phyloP scores from a whole-genome alignment of 2,329 filamentous ascomycete species.

The Exophiala alcalophila region DNA sequence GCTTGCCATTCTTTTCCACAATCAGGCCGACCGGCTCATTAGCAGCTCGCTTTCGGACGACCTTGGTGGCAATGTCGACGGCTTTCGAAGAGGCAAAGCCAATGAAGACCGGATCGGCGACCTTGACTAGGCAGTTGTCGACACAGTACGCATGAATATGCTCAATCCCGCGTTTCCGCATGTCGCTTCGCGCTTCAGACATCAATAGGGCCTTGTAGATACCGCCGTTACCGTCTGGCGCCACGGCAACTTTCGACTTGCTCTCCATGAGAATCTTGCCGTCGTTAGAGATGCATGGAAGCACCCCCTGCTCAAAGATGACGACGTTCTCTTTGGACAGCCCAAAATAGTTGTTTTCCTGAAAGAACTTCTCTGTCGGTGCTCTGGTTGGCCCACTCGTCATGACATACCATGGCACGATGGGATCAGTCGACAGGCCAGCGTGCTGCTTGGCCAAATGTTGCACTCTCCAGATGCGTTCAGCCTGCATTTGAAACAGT shows the following conservation, averaged over 20 bases:
- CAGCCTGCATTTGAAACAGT: conserved; percentile 94
- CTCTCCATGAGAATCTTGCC: conserved; percentile 93
- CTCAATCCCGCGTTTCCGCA: conserved; percentile 83
- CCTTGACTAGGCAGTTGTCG: conserved; percentile 98
- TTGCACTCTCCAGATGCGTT: conserved; percentile 86
- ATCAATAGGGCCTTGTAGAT: conserved; percentile 88
- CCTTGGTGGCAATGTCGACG: conserved; percentile 96
- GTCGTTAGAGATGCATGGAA: conserved; percentile 95
- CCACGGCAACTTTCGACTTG: conserved; percentile 87
- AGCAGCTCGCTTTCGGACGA: conserved; percentile 96
- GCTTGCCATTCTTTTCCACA: conserved; percentile 89
- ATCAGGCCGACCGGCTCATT: conserved; percentile 96
- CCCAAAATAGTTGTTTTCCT: conserved; percentile 87
- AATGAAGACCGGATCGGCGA: conserved; percentile 94
- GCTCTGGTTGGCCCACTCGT: conserved; percentile 90
- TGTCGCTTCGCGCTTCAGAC: conserved; percentile 77
- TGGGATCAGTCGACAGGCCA: conserved; percentile 54
- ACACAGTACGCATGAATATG: conserved; percentile 98
- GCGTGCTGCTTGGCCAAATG: conserved; percentile 70
- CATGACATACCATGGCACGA: conserved; percentile 99
- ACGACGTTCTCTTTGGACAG: conserved; percentile 78
- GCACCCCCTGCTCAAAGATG: conserved; percentile 94
- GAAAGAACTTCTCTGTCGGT: conserved; percentile 91
- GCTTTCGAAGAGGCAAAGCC: conserved; percentile 84
- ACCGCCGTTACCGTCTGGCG: conserved; percentile 94